Evolutionary conservation across 1,284 basidiomycete species (phyloP).

Genomic region (Vanrija sp.): DNA sequence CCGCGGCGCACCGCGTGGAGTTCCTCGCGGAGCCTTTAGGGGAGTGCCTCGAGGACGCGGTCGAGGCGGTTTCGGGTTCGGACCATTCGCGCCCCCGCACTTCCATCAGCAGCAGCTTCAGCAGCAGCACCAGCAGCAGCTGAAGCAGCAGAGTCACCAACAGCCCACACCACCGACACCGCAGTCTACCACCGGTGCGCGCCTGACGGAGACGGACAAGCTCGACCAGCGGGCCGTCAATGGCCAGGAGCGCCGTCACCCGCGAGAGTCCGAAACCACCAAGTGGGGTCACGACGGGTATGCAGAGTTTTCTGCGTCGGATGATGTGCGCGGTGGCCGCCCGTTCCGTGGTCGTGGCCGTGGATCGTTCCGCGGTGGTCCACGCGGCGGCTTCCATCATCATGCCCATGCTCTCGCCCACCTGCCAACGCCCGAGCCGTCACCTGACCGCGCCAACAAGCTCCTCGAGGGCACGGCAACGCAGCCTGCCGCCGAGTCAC

Average conservation of each 20-base stretch:
- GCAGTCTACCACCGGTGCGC: neutral
- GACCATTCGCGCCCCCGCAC: neutral
- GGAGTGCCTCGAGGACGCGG: slow-evolving; percentile 1
- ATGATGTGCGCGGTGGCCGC: slow-evolving; percentile 11
- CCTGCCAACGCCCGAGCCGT: slow-evolving; percentile 17
- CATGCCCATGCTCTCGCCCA: neutral
- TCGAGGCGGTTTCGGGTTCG: slow-evolving; percentile 1
- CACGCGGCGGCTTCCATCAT: slow-evolving; percentile 6
- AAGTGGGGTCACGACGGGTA: slow-evolving; percentile 45
- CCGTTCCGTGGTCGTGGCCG: slow-evolving; percentile 12
- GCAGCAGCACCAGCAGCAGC: neutral
- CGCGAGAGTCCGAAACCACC: neutral
- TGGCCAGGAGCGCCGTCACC: neutral
- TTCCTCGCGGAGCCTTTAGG: slow-evolving; percentile 21
- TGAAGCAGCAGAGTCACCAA: neutral
- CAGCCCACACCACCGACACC: neutral
- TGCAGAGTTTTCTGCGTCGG: slow-evolving; percentile 21
- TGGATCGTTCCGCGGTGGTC: slow-evolving; percentile 1
- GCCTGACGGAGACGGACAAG: slow-evolving; percentile 32
- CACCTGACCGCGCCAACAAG: slow-evolving; percentile 14
- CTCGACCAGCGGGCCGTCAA: slow-evolving; percentile 23
- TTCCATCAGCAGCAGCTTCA: neutral
- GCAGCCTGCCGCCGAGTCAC: slow-evolving; percentile 20
- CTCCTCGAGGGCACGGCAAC: slow-evolving; percentile 12
- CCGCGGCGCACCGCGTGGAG: slow-evolving; percentile 54